These are phyloP conservation scores for Nyctanthes arbortristis DNA, from an alignment of 257 asterid species.

Conservation along the genomic window DNA sequence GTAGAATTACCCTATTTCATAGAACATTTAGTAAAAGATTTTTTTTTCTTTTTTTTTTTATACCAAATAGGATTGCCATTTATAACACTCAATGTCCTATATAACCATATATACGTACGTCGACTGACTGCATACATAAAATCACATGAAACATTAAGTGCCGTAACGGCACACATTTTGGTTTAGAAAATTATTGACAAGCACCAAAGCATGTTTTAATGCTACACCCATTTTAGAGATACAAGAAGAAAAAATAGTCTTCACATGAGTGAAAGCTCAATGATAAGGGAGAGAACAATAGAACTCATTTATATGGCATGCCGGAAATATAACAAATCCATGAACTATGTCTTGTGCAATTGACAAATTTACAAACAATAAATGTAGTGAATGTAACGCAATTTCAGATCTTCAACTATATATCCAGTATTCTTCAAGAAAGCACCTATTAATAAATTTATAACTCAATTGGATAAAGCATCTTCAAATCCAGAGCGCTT, in stretches of 20 bases:
- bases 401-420: not conserved
- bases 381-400: not conserved
- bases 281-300: not conserved
- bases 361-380: not conserved
- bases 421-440: too few species aligned
- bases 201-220: not conserved
- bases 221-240: not conserved
- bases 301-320: not conserved
- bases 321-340: not conserved
- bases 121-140: too few species aligned
- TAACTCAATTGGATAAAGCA: not conserved
- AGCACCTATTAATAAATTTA: too few species aligned
- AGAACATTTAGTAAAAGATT: too few species aligned
- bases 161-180: too few species aligned
- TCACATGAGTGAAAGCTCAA: not conserved
- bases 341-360: not conserved
- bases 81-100: too few species aligned
- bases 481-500: not conserved
- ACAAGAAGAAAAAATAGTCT: not conserved
- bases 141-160: too few species aligned
- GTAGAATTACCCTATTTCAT: too few species aligned
- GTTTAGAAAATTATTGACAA: too few species aligned
- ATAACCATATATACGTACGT: too few species aligned
- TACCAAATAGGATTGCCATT: too few species aligned
- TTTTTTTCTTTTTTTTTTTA: too few species aligned